Evolutionary conservation across 2,329 filamentous ascomycete genomes (phyloP).

Genomic region (Byssochlamys sp.): DNA sequence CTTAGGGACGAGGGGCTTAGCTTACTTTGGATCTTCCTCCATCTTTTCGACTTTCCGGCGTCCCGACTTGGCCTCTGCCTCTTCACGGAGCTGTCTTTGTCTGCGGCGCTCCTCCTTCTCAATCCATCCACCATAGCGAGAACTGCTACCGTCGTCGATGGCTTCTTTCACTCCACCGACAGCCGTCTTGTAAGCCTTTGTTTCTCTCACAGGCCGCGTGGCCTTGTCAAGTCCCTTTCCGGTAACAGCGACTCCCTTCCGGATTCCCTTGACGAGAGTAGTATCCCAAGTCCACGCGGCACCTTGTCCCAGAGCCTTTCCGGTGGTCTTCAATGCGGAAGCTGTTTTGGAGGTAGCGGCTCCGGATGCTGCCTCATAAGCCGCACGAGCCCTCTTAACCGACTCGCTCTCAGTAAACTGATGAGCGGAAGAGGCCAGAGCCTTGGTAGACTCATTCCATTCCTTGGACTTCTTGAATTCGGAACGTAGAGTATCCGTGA

Average conservation of each 20-base stretch:
- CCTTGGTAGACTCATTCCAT: conserved; percentile 98
- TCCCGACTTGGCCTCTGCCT: conserved; percentile 48
- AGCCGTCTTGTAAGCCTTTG: conserved; percentile 73
- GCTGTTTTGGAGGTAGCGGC: conserved; percentile 70
- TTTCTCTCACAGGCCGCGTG: conserved; percentile 88
- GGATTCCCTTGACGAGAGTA: conserved; percentile 77
- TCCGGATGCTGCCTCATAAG: conserved; percentile 77
- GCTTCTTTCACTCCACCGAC: conserved; percentile 71
- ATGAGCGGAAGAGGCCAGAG: conserved; percentile 76
- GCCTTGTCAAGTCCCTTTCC: conserved; percentile 83
- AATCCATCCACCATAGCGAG: conserved; percentile 88
- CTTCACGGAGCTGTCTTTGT: conserved; percentile 63
- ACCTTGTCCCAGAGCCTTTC: conserved; percentile 75
- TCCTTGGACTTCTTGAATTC: conserved; percentile 97
- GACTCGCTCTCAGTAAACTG: conserved; percentile 89
- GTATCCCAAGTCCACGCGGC: conserved; percentile 98
- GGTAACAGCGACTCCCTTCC: conserved; percentile 75
- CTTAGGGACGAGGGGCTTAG: conserved; percentile 11
- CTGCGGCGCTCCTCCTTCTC: conserved; percentile 89
- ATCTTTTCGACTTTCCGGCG: conserved; percentile 47
- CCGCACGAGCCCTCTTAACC: conserved; percentile 73
- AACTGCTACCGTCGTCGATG: conserved; percentile 93
- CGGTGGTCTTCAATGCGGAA: conserved; percentile 74
- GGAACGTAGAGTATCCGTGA: conserved; percentile 85
- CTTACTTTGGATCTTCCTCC: conserved; percentile 82